A percentile compares a stretch with the other conserved stretches of the same genome.
These are phyloP conservation scores for Catenaria anguillulae DNA, from an alignment of 371 early-diverging fungal genomes.

Conservation along the genomic window DNA sequence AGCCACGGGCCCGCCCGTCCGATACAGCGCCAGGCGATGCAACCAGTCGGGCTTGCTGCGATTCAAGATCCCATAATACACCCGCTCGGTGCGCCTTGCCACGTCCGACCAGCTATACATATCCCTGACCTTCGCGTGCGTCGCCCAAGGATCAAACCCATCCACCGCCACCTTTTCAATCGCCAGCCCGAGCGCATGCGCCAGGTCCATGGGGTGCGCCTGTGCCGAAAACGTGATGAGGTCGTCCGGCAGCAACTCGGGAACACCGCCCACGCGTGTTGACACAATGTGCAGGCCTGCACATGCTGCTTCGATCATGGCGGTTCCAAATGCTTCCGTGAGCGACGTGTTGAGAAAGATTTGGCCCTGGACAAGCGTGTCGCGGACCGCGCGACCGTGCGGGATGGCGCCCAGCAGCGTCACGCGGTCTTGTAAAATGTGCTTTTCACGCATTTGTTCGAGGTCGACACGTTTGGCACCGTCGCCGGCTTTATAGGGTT, in stretches of 20 bases:
- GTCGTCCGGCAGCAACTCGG: conserved; percentile 89
- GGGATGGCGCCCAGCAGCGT: conserved; percentile 76
- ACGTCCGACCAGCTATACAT: conserved; percentile 96
- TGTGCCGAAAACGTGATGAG: conserved; percentile 45
- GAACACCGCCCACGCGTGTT: conserved; percentile 97
- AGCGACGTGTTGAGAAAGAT: conserved; percentile 97
- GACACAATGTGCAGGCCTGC: conserved; percentile 94
- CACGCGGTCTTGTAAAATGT: conserved; percentile 85
- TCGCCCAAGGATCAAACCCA: conserved; percentile 49
- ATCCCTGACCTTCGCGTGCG: conserved; percentile 67
- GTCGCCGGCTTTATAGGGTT: conserved; percentile 57
- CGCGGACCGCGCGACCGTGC: conserved; percentile 61
- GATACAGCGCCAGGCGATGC: conserved; percentile 66
- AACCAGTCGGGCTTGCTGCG: conserved; percentile 24
- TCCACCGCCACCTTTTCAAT: not conserved
- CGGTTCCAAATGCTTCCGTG: conserved; percentile 99
- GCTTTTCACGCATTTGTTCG: conserved; percentile 93
- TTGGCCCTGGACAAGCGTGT: conserved; percentile 85
- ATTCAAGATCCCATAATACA: conserved; percentile 11
- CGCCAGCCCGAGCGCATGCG: not conserved
- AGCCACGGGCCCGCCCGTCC: conserved; percentile 79
- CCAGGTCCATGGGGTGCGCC: not conserved
- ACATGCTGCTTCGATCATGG: conserved; percentile 97
- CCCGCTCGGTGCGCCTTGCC: conserved; percentile 78
- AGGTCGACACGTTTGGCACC: conserved; percentile 92